Evolutionary conservation across 176 grass and related monocot species (phyloP), one percentile per base, ranked within the genome.

Genomic region (Phoenix roebelenii): DNA sequence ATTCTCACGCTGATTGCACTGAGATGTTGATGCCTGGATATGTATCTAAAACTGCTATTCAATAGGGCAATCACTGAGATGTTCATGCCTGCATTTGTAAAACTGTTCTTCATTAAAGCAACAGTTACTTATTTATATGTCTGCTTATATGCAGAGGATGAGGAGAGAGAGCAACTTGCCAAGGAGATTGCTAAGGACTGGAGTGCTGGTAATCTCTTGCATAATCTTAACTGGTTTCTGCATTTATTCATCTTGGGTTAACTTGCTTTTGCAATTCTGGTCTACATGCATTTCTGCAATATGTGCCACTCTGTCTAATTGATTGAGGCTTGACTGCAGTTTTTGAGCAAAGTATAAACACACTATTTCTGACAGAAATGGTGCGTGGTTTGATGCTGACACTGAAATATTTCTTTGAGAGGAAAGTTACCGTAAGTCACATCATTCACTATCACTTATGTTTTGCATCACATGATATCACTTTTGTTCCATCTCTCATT

Each of bases 341-440:
- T 9, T 92, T 98, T 68, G 93, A 98, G 57, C 78, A 79, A 55
- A 92, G 78, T 66, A 82, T 98, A 69, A 98, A 92, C 26, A 92
- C 81, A 51, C 77, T 98, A 51, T 98, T 98, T 67, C 80, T 98
- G 60, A 98, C 93, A 69, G 93, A 98, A 72, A 92, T 98, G 93
- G 87, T 98, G 35, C 87, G 87, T 50, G 93, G 87, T 19, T 82
- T 98, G 72, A 83, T 69, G 57, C 73, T 98, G 57, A 98, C 93
- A 3, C 82, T 98, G 50, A 98, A 92, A 67, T 92, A 98, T 67
- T 98, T 98, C 79, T 98, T 98, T 4, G 87, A 98, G 6, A 81
- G 59, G 48, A 98, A 88, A 1, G 84, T 98, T 55, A 98, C 93
- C 44, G 87, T 97, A 35, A 35, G 32, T 35, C 32, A 7, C 32